Evolutionary conservation across 1,284 basidiomycete species (phyloP).

Genomic region (Pseudozyma sp.): DNA sequence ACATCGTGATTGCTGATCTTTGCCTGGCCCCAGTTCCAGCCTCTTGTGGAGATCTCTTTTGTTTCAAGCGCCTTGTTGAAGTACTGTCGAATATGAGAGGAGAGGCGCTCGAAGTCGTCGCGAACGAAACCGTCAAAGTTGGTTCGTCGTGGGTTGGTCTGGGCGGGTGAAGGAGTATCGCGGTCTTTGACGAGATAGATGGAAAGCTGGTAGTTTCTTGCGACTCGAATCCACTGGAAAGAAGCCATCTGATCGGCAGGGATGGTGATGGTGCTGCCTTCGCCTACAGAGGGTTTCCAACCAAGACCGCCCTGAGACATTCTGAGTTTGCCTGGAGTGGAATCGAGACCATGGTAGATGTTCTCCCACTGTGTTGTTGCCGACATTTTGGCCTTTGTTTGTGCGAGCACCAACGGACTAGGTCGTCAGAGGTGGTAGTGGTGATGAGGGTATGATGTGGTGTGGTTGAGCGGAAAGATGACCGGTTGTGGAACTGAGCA

Average conservation of each 20-base stretch:
- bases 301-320: slow-evolving; percentile 65
- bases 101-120: slow-evolving; percentile 75
- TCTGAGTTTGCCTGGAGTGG: slow-evolving; percentile 78
- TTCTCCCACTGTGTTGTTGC: slow-evolving; percentile 79
- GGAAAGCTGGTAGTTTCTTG: slow-evolving; percentile 88
- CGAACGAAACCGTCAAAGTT: slow-evolving; percentile 94
- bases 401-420: background rate
- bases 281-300: slow-evolving; percentile 58
- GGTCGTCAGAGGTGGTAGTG: background rate
- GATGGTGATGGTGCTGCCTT: slow-evolving; percentile 60
- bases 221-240: slow-evolving; percentile 74
- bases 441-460: background rate
- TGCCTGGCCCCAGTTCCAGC: slow-evolving; percentile 96
- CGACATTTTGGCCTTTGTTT: slow-evolving; percentile 21
- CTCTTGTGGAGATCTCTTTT: slow-evolving; percentile 88
- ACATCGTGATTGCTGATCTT: slow-evolving; percentile 77
- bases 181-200: slow-evolving; percentile 81
- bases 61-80: slow-evolving; percentile 87
- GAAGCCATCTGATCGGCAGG: slow-evolving; percentile 58
- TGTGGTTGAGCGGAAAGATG: too few species aligned
- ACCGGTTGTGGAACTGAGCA: too few species aligned
- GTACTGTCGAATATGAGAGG: slow-evolving; percentile 72
- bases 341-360: slow-evolving; percentile 80
- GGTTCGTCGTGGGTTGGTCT: slow-evolving; percentile 72
- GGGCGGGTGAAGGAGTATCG: slow-evolving; percentile 47